phyloP scores from a whole-genome alignment of 2,329 filamentous ascomycete species.

The Westerdykella sp. region DNA sequence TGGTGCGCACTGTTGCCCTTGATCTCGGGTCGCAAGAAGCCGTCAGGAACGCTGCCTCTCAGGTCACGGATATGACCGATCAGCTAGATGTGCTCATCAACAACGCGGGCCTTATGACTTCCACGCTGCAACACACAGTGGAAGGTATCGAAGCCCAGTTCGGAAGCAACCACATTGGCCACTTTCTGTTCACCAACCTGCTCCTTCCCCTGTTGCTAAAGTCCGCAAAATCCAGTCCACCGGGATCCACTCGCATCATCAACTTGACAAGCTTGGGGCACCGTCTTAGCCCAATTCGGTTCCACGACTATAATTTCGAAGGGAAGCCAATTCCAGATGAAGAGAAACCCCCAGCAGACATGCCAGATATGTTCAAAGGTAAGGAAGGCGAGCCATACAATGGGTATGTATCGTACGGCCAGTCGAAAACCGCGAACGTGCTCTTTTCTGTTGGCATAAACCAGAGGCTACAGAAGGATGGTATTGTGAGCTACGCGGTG shows the following conservation, averaged over 20 bases:
- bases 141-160: slow-evolving; percentile 47
- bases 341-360: slow-evolving; percentile 12
- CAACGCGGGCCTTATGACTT: slow-evolving; percentile 40
- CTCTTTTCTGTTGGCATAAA: slow-evolving; percentile 24
- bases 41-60: slow-evolving; percentile 31
- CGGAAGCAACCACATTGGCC: slow-evolving; percentile 45
- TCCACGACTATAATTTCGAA: slow-evolving; percentile 42
- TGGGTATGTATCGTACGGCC: slow-evolving; percentile 25
- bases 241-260: slow-evolving; percentile 20
- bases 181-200: slow-evolving; percentile 42
- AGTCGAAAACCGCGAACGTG: slow-evolving; percentile 28
- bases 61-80: slow-evolving; percentile 19
- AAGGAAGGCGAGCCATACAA: slow-evolving; percentile 14
- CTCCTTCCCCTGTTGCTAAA: slow-evolving; percentile 37
- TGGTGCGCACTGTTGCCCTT: slow-evolving; percentile 19
- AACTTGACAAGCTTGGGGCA: slow-evolving; percentile 28
- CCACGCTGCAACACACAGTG: slow-evolving; percentile 24
- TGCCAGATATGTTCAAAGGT: slow-evolving; percentile 15
- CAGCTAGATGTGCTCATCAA: slow-evolving; percentile 42
- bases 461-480: slow-evolving; percentile 12
- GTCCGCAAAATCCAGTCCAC: slow-evolving; percentile 27
- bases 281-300: slow-evolving; percentile 28
- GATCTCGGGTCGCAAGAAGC: slow-evolving; percentile 38
- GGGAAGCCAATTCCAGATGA: slow-evolving; percentile 23
- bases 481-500: slow-evolving; percentile 25